Evolutionary conservation across 169 alveolate species (phyloP), one percentile per base, ranked within the genome.

Genomic region (Eimeria acervulina): DNA sequence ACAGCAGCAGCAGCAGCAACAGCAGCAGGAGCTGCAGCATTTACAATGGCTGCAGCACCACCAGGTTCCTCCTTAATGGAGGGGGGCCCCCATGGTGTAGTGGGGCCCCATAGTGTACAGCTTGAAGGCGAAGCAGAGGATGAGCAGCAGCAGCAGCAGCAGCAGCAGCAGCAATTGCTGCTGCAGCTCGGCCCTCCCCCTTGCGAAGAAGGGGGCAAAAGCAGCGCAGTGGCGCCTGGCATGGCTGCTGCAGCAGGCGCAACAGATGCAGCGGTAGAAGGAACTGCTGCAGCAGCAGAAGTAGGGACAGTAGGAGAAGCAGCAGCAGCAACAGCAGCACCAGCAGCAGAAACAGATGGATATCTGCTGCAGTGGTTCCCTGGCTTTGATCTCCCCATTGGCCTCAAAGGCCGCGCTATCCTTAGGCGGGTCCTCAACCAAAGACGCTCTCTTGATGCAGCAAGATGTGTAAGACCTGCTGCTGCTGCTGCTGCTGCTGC

Each of bases 301-400:
- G 61, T 61, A 76, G 59, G 63, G 17, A 33, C 87, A 33, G 61
- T 42, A 76, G 87, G 52, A 13, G 81, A 28, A 70, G 44, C 81
- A 70, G 81, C 81, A 70, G 52, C 87, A 76, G 55, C 87, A 76
- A 33, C 55, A 76, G 87, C 87, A 36, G 28, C 87, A 76, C 61
- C 61, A 40, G 51, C 61, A n/a, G n/a, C 87, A 38, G 33, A 38
- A 12, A 76, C 87, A 38, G 87, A 76, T 0, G 87, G 87, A 6
- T 42, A n/a, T 44, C 38, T 90, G 51, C 66, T 90, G 10, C 76
- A 90, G 78, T 90, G 95, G 95, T 90, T 90, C 42, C 95, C 95
- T 15, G 95, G 95, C 36, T 90, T 90, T 33, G 95, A 90, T 55
- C 80, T 90, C 28, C 95, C 95, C 12, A 90, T 90, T 38, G 95